Conservation (phyloP, 345 rosid species). For the Eucalyptus marginata region DNA sequence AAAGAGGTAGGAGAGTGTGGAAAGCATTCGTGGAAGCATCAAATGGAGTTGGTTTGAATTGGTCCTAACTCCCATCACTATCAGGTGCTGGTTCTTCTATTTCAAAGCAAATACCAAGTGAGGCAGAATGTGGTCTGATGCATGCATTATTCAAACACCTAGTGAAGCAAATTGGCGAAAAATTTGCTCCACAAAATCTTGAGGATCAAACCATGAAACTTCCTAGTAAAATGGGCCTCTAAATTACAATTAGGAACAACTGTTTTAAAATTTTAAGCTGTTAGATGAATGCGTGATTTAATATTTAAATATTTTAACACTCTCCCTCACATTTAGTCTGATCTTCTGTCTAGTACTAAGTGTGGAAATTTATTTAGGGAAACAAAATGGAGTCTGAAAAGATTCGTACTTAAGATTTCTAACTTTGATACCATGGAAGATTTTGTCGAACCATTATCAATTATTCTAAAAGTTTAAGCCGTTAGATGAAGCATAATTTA, state of each 20-base stretch:
- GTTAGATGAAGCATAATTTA: no score
- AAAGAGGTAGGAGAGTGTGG: background rate
- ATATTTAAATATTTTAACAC: no score
- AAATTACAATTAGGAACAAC: no score
- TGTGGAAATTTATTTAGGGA: fast-evolving
- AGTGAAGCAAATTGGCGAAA: no score
- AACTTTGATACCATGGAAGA: fast-evolving
- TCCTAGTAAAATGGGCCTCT: no score
- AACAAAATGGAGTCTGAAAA: no score
- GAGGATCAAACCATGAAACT: no score
- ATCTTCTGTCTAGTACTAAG: fast-evolving
- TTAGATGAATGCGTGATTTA: fast-evolving
- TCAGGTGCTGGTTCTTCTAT: background rate
- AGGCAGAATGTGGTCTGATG: no score
- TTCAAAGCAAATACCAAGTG: no score
- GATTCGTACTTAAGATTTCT: fast-evolving
- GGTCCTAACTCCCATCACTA: background rate
- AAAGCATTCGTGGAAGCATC: background rate
- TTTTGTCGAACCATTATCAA: fast-evolving
- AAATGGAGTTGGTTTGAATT: background rate
- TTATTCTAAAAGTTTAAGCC: fast-evolving
- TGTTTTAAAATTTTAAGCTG: no score
- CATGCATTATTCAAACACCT: background rate
- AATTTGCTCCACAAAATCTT: no score
- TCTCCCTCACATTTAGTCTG: no score